Evolutionary conservation across 257 asterid genomes (phyloP).

Genomic region (Euphrasia confusa): DNA sequence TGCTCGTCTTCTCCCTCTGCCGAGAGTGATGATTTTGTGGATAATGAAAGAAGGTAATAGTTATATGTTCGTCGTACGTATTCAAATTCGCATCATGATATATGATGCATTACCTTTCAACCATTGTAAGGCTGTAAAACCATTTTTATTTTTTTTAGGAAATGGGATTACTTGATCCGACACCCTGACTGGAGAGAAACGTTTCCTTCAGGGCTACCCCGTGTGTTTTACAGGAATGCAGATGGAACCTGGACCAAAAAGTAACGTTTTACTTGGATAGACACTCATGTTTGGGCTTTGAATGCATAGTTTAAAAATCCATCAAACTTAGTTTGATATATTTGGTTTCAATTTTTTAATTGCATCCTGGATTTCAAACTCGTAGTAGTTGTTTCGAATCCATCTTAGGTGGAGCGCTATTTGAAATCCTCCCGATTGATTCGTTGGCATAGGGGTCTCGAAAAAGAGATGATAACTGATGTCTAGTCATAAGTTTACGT

Average conservation of each 20-base stretch:
- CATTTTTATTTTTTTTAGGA: slow-evolving; percentile 36
- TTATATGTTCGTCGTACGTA: background rate
- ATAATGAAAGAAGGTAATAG: slow-evolving; percentile 57
- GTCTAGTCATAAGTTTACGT: too few relatives aligned
- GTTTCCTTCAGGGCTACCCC: slow-evolving; percentile 59
- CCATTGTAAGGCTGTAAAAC: background rate
- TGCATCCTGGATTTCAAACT: background rate
- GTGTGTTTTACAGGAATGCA: slow-evolving; percentile 53
- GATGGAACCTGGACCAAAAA: slow-evolving; percentile 50
- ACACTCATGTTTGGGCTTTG: too few relatives aligned
- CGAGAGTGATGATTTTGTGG: slow-evolving; percentile 76
- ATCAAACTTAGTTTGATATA: background rate
- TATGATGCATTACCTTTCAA: background rate
- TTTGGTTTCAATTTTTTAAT: background rate
- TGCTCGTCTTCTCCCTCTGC: slow-evolving; percentile 93
- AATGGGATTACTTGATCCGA: slow-evolving; percentile 61
- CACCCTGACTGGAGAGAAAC: slow-evolving; percentile 71
- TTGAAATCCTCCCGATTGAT: background rate
- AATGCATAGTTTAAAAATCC: background rate
- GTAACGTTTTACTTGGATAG: background rate
- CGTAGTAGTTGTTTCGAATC: background rate
- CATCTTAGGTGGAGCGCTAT: background rate
- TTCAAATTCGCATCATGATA: background rate
- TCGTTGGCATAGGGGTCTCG: background rate
- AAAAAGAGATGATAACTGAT: too few relatives aligned